Conservation (phyloP, 345 rosid species). For the Ailanthus altissimus region DNA sequence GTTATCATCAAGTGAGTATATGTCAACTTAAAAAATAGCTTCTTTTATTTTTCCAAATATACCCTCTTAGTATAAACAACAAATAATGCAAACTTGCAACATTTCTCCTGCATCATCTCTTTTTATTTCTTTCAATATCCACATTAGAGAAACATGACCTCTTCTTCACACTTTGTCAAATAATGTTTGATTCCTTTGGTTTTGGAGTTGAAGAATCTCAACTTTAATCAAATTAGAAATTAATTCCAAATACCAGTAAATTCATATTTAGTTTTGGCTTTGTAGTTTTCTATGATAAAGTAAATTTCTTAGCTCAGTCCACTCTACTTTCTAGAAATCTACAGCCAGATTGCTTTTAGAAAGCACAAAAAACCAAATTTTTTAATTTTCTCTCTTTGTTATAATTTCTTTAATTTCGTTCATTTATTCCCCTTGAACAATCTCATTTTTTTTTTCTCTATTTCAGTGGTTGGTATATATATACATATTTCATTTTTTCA, state of each 20-base stretch:
- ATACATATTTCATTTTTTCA: too few relatives aligned
- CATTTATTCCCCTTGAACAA: too few relatives aligned
- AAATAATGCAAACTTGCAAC: neutral
- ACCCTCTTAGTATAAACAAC: neutral
- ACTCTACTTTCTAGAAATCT: neutral
- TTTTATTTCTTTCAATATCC: neutral
- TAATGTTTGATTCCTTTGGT: neutral
- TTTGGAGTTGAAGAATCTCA: neutral
- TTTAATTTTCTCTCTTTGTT: neutral
- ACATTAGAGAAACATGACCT: neutral
- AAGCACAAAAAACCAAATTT: neutral
- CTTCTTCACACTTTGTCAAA: neutral
- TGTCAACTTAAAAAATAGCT: slow-evolving; percentile 12
- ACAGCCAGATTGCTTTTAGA: neutral
- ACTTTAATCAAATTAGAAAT: neutral
- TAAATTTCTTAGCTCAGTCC: neutral
- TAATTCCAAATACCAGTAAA: neutral
- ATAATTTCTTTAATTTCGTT: too few relatives aligned
- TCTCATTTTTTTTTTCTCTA: too few relatives aligned
- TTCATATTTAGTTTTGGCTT: neutral
- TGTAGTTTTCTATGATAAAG: neutral
- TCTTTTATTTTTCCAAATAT: neutral
- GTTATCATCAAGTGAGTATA: slow-evolving; percentile 62
- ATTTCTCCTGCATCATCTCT: neutral
- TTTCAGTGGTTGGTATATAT: too few relatives aligned